Base-by-base conservation (phyloP, 768 basidiomycete species). In the Fomitopsis pulvina region DNA sequence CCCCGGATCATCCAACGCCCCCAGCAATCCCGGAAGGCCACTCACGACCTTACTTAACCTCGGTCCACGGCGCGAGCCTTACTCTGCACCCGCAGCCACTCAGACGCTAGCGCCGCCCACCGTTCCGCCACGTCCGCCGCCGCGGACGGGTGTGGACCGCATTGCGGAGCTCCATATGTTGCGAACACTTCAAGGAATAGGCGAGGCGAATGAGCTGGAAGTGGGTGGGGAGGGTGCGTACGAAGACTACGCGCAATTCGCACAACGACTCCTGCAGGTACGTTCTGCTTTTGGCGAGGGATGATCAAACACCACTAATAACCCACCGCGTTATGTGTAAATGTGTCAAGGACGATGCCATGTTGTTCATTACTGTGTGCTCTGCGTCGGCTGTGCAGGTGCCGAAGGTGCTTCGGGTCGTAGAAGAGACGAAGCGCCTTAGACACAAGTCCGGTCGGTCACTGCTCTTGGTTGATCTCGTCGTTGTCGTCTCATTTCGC, bases 381-480 rank as follows among this genome's bases (percentile, higher is more conserved):
- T 86, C 87, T 6, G 74, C 76, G 25, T 75, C 78, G 16, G 66
- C 79, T 1, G 70, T 73, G 2, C 71, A 85, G 41, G 90, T 91
- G 2, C 76, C 86, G 3, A 91, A 87, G 58, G 89, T 91, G 1
- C 71, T 92, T 28, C 80, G 81, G 48, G 81, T 91, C 3, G 88
- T 89, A 0, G 86, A 91, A 57, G 79, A 88, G 60, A 81, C 80
- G 0, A 92, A 87, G 60, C 78, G 88, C n/a, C 71, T 83, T 46
- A 74, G 84, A 34, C 71, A 91, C 58, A 90, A 87, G 71, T 77
- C 81, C 41, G 85, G 87, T 83, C 10, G 18, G 25, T 4, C 44
- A 28, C 10, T 22, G 18, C 4, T 21, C 26, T 45, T 14, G 25
- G 7, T 28, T 10, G 8, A 28, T 27, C 10, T 27, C 9, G 4